Evolutionary conservation across 495 filamentous ascomycete species (phyloP), one percentile per base, ranked within the genome.

Genomic region (Aspergillus wentii): DNA sequence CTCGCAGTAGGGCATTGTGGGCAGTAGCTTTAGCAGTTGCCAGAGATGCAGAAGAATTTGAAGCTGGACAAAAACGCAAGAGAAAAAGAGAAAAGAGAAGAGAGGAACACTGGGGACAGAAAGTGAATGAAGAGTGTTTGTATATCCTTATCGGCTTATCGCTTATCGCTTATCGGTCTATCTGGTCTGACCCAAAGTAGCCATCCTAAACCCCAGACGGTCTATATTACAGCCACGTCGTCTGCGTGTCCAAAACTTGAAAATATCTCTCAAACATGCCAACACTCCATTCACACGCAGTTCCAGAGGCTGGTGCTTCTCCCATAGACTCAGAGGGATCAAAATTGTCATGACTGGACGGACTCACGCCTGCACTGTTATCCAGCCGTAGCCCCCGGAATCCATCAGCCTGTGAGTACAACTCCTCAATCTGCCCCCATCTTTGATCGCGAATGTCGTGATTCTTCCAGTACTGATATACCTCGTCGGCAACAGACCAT

Each of bases 231-330:
- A n/a, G n/a, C n/a, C n/a, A n/a, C n/a, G n/a, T n/a, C n/a, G n/a
- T n/a, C n/a, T n/a, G n/a, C n/a, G n/a, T n/a, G n/a, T n/a, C n/a
- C n/a, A n/a, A n/a, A n/a, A n/a, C n/a, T n/a, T n/a, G n/a, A 30
- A 48, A 51, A 23, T 47, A 51, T 14, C 18, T 23, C 16, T 44
- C 40, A 25, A 54, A 54, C 5, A 50, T 28, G 2, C 14, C 17
- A 13, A 34, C 33, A 31, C 43, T 51, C 51, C 51, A 54, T 28
- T 54, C 37, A 36, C 51, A 54, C 1, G 16, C 36, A 16, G 51
- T 54, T 11, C 47, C 51, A 3, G 40, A 20, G 11, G 25, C 43
- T 8, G 51, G 51, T 15, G 46, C 26, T 16, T 43, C 43, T 7
- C 15, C n/a, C 20, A 22, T 15, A 38, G 3, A 17, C 17, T 30